phyloP scores from a whole-genome alignment of 306 rosid genomes.

The Cucurbita ficifolia region DNA sequence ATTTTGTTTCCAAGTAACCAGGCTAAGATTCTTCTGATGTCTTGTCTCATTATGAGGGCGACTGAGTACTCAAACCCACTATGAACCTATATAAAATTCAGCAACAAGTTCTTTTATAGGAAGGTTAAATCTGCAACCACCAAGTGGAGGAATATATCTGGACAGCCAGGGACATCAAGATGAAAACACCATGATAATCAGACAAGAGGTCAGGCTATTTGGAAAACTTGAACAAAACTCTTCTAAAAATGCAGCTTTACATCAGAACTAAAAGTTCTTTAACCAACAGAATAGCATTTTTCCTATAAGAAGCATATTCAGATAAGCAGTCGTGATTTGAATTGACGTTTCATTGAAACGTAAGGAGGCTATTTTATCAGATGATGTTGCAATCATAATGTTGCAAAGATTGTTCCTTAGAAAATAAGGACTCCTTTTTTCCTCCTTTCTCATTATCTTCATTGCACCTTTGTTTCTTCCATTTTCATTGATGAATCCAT shows the following conservation, averaged over 20 bases:
- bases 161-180: not conserved
- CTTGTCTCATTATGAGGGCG: conserved; percentile 28
- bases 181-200: not conserved
- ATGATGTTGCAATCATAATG: not conserved
- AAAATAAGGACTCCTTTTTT: not conserved
- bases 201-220: not conserved
- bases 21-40: conserved; percentile 22
- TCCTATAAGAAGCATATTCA: not conserved
- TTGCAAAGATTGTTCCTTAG: not conserved
- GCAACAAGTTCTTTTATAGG: not conserved
- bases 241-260: not conserved
- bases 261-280: not conserved
- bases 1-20: conserved; percentile 20
- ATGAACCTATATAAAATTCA: conserved; percentile 21
- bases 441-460: not conserved
- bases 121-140: conserved; percentile 17
- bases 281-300: not conserved
- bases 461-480: not conserved
- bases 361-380: not conserved
- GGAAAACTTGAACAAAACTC: not conserved
- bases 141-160: not conserved
- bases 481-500: not conserved
- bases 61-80: conserved; percentile 37
- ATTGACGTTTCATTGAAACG: not conserved
- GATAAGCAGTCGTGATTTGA: not conserved